Base-by-base conservation (phyloP, 2,329 filamentous ascomycete species). In the Fusarium sp. region DNA sequence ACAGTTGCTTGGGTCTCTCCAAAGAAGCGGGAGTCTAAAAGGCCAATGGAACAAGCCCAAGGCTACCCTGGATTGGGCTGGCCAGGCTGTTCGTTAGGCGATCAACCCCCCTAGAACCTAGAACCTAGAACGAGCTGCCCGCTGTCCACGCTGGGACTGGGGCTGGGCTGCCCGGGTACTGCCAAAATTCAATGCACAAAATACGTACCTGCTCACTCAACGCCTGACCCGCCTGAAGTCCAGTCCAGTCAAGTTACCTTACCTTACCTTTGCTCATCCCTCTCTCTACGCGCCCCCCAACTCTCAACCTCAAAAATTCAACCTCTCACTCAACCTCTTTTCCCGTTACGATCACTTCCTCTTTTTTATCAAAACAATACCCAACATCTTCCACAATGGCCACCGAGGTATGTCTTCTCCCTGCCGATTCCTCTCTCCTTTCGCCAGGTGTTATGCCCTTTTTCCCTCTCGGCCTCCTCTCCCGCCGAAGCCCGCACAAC, bases 331-430 rank as follows among this genome's bases (percentile, higher is more conserved):
- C 53, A 69, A 70, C 61, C 55, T 72, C 69, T 54, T 62, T 58
- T 69, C 71, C 61, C 72, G 65, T 54, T 67, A 64, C 59, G 62
- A 56, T 61, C 67, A 59, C 63, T 66, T 68, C 66, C 66, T 58
- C 57, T 69, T 55, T 62, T 63, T 59, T 48, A 63, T 60, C 64
- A 63, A 68, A 63, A 56, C 65, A 70, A 63, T 67, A 62, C 70
- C 53, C 66, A 65, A 63, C 66, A 60, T 70, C 63, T 68, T 68
- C 70, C 68, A 75, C 60, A 63, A 79, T 79, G 78, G 65, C 78
- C 59, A 78, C 76, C 67, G 78, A 79, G 77, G 78, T 79, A 78
- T 69, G 68, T 66, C 35, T 44, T 38, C 46, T 54, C 24, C 62
- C 60, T 55, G 31, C 58, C 48, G 44, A 44, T 63, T 52, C 49